A percentile compares a stretch with the other conserved stretches of the same genome.
Evolutionary conservation across 2,329 filamentous ascomycete genomes (phyloP).

Genomic region (Colletotrichum costaricense): DNA sequence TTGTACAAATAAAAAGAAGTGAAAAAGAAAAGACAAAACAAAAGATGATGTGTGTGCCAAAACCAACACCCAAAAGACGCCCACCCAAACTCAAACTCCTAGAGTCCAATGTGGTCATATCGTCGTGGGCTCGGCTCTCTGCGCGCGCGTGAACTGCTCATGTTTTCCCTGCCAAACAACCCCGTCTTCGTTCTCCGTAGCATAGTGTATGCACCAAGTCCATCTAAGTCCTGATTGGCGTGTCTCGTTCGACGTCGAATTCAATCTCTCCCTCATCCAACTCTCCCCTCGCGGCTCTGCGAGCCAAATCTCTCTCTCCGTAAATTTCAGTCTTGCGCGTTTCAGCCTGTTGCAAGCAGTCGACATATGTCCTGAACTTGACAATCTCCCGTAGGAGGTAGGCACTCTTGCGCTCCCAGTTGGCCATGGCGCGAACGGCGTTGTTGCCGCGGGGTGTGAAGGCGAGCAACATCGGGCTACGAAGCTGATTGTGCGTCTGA

Average conservation of each 20-base stretch:
- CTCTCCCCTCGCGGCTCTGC: constrained; percentile 61
- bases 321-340: constrained; percentile 78
- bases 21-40: constrained; percentile 1
- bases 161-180: background rate
- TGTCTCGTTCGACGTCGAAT: constrained; percentile 47
- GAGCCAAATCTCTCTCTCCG: constrained; percentile 64
- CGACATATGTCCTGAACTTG: constrained; percentile 96
- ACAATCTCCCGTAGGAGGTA: constrained; percentile 94
- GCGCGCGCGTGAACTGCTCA: background rate
- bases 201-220: background rate
- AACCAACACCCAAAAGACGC: constrained; percentile 3
- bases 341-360: constrained; percentile 80
- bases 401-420: constrained; percentile 96
- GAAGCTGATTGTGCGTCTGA: constrained; percentile 86
- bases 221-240: constrained; percentile 45
- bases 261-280: constrained; percentile 54
- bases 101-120: constrained; percentile 20
- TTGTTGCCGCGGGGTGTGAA: constrained; percentile 89
- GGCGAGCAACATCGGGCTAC: constrained; percentile 87
- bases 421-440: constrained; percentile 85
- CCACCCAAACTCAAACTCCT: constrained; percentile 22
- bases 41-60: background rate
- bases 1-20: constrained; percentile 22
- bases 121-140: constrained; percentile 23
- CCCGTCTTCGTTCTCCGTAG: constrained; percentile 24